These are phyloP conservation scores for Candida boidinii DNA, from an alignment of 805 yeast genomes.

Conservation along the genomic window DNA sequence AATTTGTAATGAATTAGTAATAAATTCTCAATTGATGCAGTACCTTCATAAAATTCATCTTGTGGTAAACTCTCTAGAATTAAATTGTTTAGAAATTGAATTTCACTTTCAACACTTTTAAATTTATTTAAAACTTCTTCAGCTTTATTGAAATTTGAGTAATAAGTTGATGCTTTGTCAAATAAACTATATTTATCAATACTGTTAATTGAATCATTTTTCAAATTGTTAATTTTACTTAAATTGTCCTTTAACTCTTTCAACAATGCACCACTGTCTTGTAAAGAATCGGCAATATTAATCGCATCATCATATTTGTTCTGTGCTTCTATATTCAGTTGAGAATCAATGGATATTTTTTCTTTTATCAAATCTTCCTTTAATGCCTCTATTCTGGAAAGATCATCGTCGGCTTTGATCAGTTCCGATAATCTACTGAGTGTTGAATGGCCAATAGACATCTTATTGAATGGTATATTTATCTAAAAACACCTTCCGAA, in stretches of 20 bases:
- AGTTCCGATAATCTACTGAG: slow-evolving; percentile 16
- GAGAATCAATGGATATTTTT: slow-evolving; percentile 66
- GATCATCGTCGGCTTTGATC: slow-evolving; percentile 30
- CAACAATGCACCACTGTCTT: slow-evolving; percentile 36
- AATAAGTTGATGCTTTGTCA: slow-evolving; percentile 54
- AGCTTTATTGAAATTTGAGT: slow-evolving; percentile 66
- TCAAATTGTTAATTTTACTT: slow-evolving; percentile 35
- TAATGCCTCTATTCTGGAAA: slow-evolving; percentile 42
- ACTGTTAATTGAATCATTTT: slow-evolving; percentile 47
- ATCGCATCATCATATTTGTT: slow-evolving; percentile 51
- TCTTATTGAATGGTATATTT: too few species aligned
- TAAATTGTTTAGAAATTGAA: slow-evolving; percentile 41
- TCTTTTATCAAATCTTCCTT: slow-evolving; percentile 56
- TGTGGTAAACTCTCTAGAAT: slow-evolving; percentile 35
- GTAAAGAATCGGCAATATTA: slow-evolving; percentile 30
- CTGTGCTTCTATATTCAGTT: slow-evolving; percentile 62
- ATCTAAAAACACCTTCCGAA: too few species aligned
- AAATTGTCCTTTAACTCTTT: slow-evolving; percentile 38
- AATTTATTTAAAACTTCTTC: slow-evolving; percentile 58
- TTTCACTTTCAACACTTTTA: slow-evolving; percentile 40
- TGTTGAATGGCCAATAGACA: too few species aligned
- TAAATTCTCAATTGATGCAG: slow-evolving; percentile 42
- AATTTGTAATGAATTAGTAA: slow-evolving; percentile 63
- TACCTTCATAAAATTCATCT: slow-evolving; percentile 34
- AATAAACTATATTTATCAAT: slow-evolving; percentile 64